Base-by-base conservation (phyloP, 768 basidiomycete genomes). In the Hypholoma sublateritium region DNA sequence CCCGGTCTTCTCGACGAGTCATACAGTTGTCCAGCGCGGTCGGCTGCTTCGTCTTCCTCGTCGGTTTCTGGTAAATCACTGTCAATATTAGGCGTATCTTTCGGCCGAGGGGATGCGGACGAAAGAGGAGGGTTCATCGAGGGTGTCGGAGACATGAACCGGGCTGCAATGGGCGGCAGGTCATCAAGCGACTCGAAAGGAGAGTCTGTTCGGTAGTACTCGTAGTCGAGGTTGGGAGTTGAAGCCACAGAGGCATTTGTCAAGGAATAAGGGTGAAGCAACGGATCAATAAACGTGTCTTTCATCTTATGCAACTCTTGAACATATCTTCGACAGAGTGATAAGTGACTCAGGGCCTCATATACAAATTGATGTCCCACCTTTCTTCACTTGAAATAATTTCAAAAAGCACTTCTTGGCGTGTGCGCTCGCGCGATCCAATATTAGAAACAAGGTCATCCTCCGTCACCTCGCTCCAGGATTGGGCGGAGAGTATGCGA, bases 371-470 rank as follows among this genome's bases (percentile, higher is more conserved):
- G 53, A 39, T 14, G 22, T 73, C 83, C 50, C 66, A 93, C 92
- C 95, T 86, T 71, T 98, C 94, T 74, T 98, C 95, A 62, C 92
- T 94, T 28, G 91, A 89, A 48, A 98, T 94, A 62, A 98, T 98
- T 76, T 98, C 95, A 78, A 93, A 97, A 24, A 98, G 72, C 5
- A 98, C 95, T 74, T 98, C 95, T 72, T 98, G 95, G 51, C 95
- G 84, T 37, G 95, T 97, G 56, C 95, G 85, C 70, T 98, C 95
- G 58, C 93, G 85, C 44, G 93, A 87, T n/a, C 94, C 93, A 35
- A 98, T 78, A 67, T 98, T 93, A 44, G 88, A 87, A 17, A 98
- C 91, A 42, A 98, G 84, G 71, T 98, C 95, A 55, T 92, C 93
- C 69, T 95, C 94, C 9, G 95, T 93, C 60, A 88, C 89, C 69